These are phyloP conservation scores for Fusarium subglutinans DNA, from an alignment of 2,329 filamentous ascomycete genomes.

Conservation along the genomic window DNA sequence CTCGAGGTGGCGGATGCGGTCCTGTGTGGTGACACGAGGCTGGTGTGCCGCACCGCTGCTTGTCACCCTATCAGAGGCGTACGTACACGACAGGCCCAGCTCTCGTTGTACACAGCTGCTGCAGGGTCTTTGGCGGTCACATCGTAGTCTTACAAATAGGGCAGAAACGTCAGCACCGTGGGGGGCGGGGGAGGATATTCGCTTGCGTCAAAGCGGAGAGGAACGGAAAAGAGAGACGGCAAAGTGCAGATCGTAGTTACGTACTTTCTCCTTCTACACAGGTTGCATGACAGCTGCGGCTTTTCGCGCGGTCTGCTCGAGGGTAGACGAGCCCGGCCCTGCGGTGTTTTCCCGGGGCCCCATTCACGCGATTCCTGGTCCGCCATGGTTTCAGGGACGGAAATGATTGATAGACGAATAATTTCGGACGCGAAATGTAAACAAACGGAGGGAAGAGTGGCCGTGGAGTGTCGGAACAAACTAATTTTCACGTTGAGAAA, in stretches of 20 bases:
- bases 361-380: slow-evolving; percentile 5
- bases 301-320: slow-evolving; percentile 10
- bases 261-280: slow-evolving; percentile 14
- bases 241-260: not conserved
- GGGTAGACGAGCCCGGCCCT: slow-evolving; percentile 10
- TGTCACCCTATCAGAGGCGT: not conserved
- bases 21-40: not conserved
- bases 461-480: not conserved
- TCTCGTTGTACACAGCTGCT: slow-evolving; percentile 12
- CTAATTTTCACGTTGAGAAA: not conserved
- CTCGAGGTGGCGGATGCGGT: slow-evolving; percentile 40
- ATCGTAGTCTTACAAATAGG: not conserved
- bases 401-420: not conserved
- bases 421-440: not conserved
- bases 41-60: not conserved
- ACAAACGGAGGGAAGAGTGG: not conserved
- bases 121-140: slow-evolving; percentile 17
- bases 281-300: slow-evolving; percentile 13
- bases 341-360: not conserved
- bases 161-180: not conserved
- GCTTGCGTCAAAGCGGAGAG: not conserved
- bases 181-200: not conserved
- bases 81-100: slow-evolving; percentile 3
- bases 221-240: not conserved
- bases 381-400: not conserved